Percentiles rank a stretch among this genome's conserved stretches.
Conservation (phyloP, 768 basidiomycete genomes). For the Leucosporidium yakuticum region DNA sequence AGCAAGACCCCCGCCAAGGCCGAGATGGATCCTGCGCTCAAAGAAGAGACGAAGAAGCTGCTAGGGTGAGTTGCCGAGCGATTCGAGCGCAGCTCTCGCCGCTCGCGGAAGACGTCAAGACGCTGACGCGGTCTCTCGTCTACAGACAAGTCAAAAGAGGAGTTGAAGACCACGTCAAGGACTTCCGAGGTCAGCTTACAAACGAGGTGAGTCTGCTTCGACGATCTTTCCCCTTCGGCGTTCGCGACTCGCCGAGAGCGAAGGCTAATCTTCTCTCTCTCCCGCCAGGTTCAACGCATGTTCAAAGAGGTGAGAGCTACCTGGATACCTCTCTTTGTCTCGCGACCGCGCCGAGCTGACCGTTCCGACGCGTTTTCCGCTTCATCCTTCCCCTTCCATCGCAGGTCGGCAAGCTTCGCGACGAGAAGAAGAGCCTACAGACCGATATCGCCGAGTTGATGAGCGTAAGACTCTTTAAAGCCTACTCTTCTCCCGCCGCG, state of each 20-base stretch:
- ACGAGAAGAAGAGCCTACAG: slow-evolving; percentile 28
- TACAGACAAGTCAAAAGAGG: slow-evolving; percentile 14
- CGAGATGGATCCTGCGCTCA: slow-evolving; percentile 28
- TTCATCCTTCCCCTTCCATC: no score
- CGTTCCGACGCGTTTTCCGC: no score
- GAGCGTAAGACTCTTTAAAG: neutral
- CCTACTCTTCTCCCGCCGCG: no score
- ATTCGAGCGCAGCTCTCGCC: no score
- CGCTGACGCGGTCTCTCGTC: no score
- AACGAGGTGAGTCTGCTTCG: slow-evolving; percentile 12
- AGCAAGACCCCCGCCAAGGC: slow-evolving; percentile 3
- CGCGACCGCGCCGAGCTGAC: no score
- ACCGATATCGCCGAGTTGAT: slow-evolving; percentile 26
- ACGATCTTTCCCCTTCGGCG: neutral
- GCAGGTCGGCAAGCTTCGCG: slow-evolving; percentile 27
- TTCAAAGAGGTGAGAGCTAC: slow-evolving; percentile 15
- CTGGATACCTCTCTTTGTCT: no score
- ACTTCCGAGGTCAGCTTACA: slow-evolving; percentile 28
- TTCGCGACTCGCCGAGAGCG: neutral
- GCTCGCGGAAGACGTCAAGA: no score
- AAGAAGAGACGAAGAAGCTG: slow-evolving; percentile 19
- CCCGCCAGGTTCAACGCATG: slow-evolving; percentile 25
- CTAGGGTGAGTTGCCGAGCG: neutral
- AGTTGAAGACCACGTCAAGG: slow-evolving; percentile 25
- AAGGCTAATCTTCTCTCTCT: neutral